Evolutionary conservation across 768 basidiomycete genomes (phyloP), one percentile per base, ranked within the genome.

Genomic region (Tylopilus plumbeoviolaceoides): DNA sequence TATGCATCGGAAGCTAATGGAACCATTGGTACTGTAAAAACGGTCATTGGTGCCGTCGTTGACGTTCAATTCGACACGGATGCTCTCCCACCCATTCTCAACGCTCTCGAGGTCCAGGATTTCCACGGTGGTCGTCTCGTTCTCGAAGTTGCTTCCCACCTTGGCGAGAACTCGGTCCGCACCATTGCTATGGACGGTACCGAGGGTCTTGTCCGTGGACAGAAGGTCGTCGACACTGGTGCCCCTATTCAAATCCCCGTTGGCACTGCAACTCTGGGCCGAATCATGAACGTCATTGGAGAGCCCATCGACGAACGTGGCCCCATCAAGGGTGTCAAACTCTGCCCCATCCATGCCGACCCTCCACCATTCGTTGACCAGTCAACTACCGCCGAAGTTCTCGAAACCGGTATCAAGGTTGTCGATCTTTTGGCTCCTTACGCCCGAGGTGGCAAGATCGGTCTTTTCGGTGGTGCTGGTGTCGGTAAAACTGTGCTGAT

Each of bases 141-240:
- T 65, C 91, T 99, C 59, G 97, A 99, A 77, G 97, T 99, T 66
- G 91, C 97, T 59, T 92, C 94, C 56, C 97, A 99, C 72, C 80
- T 99, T 51, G 97, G 97, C 72, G 97, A 98, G 79, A 98, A 98
- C 83, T 90, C 94, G 23, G 94, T 97, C 72, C 91, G 97, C 67
- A 95, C 92, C 73, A 99, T 99, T 83, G 97, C 97, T 67, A 99
- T 99, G 97, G 97, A 98, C 70, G 95, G 95, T 87, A 99, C 97
- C 48, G 97, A 97, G 75, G 97, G 97, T 90, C 91, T 99, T 68
- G 95, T 99, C 61, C 94, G 97, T 75, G 97, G 97, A 46, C 90
- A 95, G 73, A 93, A 86, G 78, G 97, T 98, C 67, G 68, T 97
- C 67, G 97, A 98, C 76, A 97, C 95, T 36, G 97, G 97, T 70